Base-by-base conservation (phyloP, 306 rosid species). In the Quercus parvula region DNA sequence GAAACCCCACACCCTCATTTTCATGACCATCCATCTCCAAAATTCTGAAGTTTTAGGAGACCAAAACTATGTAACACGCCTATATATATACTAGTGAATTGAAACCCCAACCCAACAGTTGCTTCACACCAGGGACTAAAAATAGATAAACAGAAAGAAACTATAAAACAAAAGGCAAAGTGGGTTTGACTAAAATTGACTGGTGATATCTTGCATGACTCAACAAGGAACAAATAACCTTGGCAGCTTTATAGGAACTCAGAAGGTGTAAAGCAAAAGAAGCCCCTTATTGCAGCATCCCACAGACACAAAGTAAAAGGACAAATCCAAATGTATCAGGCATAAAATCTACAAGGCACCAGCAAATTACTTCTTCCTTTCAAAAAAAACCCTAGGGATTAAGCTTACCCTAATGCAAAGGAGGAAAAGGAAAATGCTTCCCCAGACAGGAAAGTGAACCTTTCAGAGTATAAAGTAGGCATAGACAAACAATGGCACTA, bases 401-500 rank as follows among this genome's bases (percentile, higher is more conserved):
- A 75, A 88, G 83, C 84, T 82, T 84, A 56, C 88, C 57, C 77
- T 81, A 77, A 70, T 80, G 85, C 90, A 81, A 70, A 59, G 76
- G 64, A 72, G 79, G 66, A 75, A 63, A 54, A 75, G 58, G 75
- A 73, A 85, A 80, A 80, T 83, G 78, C 75, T 83, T 51, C 76
- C 80, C 76, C 61, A 82, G 91, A 89, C 91, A 93, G 84, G 92
- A 96, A 93, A 91, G 98, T 80, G 90, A 88, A 88, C 89, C 97
- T 96, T 96, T 96, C 89, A 88, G 97, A 96, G 97, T 91, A 91
- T 91, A 96, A 96, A 96, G 99, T 77, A 78, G 82, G 87, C 81
- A 78, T 75, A 27, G 87, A 85, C 81, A 81, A 85, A 88, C 89
- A 85, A 84, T 81, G 91, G 84, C 89, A 91, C 90, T 90, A 75